These are phyloP conservation scores for Deinandra increscens DNA, from an alignment of 129 eudicot genomes.

Conservation along the genomic window DNA sequence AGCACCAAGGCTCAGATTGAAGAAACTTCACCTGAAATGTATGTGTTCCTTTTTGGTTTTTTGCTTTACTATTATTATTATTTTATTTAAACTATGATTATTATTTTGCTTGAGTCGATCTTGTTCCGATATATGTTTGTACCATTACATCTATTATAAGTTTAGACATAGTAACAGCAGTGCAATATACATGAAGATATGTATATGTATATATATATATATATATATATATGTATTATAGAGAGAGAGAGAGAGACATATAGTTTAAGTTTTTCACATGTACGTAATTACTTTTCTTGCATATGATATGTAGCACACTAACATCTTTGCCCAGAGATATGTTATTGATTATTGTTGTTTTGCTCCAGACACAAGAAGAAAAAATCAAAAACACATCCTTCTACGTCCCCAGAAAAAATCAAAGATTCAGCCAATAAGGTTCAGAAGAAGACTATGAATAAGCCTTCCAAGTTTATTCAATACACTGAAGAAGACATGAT, in stretches of 20 bases:
- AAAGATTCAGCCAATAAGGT: slow-evolving; percentile 52
- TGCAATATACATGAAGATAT: too few species aligned
- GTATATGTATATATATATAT: not conserved
- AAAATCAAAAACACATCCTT: slow-evolving; percentile 51
- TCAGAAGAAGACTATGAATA: too few species aligned
- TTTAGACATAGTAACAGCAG: not conserved
- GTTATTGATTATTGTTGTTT: not conserved
- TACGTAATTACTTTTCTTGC: too few species aligned
- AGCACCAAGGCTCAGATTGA: slow-evolving; percentile 38
- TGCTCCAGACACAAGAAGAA: slow-evolving; percentile 52
- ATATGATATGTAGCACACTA: not conserved
- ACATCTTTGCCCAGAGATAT: not conserved
- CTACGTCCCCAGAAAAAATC: slow-evolving; percentile 35
- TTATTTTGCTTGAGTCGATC: not conserved
- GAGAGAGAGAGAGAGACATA: too few species aligned
- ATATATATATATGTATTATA: too few species aligned
- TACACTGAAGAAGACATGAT: too few species aligned
- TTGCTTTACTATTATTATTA: not conserved
- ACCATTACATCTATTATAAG: not conserved
- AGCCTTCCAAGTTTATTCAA: too few species aligned
- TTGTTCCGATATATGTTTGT: not conserved
- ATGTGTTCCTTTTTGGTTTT: slow-evolving; percentile 33
- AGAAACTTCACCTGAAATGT: slow-evolving; percentile 67
- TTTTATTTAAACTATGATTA: not conserved
- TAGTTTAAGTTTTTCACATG: too few species aligned